Percentiles rank a stretch among this genome's conserved stretches.
Conservation (phyloP, 768 basidiomycete genomes). For the Lyophyllum shimeji region DNA sequence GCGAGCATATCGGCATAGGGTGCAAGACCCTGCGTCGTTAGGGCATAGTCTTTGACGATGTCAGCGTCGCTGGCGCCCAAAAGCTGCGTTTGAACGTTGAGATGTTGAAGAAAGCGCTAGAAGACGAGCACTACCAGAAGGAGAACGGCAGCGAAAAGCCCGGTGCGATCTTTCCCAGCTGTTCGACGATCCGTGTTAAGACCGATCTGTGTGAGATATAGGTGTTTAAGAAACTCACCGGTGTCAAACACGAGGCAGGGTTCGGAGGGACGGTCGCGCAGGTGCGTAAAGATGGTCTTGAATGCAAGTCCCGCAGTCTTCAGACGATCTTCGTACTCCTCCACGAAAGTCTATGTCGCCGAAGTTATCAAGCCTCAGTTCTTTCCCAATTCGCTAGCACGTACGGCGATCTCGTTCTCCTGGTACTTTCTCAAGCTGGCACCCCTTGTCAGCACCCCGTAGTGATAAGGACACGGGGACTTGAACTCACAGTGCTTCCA, state of each 20-base stretch:
- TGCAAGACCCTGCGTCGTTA: constrained; percentile 37
- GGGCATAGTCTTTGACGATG: constrained; percentile 39
- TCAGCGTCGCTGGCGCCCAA: constrained; percentile 38
- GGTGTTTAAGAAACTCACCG: constrained; percentile 23
- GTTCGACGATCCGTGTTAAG: background rate
- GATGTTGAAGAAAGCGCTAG: background rate
- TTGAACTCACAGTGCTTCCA: constrained; percentile 19
- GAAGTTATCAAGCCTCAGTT: background rate
- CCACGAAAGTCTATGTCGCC: constrained; percentile 27
- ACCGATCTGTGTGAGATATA: background rate
- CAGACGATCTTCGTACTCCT: constrained; percentile 29
- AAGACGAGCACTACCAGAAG: background rate
- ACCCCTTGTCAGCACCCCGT: background rate
- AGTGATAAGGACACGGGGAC: background rate
- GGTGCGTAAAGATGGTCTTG: constrained; percentile 32
- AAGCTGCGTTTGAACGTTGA: constrained; percentile 24
- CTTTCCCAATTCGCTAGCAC: background rate
- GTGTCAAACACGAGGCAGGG: constrained; percentile 45
- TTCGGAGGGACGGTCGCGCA: constrained; percentile 36
- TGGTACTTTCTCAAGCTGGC: constrained; percentile 27
- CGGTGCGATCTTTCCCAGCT: background rate
- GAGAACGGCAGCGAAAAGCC: constrained; percentile 17
- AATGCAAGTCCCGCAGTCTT: constrained; percentile 29
- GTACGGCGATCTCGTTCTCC: constrained; percentile 23
- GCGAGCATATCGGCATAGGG: constrained; percentile 30